These are phyloP conservation scores for Xerocomus spinulosus DNA, from an alignment of 768 basidiomycete species.

Conservation along the genomic window DNA sequence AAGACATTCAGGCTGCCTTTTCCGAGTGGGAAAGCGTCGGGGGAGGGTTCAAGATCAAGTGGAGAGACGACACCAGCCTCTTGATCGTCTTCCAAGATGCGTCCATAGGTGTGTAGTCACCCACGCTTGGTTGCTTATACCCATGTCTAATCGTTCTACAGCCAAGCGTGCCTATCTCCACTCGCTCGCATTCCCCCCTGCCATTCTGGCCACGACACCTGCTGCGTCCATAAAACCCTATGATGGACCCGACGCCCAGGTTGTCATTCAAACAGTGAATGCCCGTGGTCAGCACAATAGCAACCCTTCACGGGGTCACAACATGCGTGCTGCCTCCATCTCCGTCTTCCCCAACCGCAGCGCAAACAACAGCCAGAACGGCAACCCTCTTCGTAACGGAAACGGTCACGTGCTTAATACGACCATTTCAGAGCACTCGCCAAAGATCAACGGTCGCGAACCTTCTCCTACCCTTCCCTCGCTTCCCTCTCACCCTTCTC, in stretches of 20 bases:
- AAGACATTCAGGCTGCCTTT: conserved; percentile 91
- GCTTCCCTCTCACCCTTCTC: conserved; percentile 76
- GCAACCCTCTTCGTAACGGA: conserved; percentile 25
- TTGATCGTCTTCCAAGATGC: conserved; percentile 94
- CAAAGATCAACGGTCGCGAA: conserved; percentile 50
- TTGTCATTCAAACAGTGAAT: conserved; percentile 79
- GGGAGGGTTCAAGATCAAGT: conserved; percentile 98
- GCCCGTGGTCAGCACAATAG: conserved; percentile 58
- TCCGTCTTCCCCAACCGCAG: conserved; percentile 58
- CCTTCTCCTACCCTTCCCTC: conserved; percentile 80
- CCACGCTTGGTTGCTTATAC: too few relatives aligned
- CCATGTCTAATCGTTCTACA: too few relatives aligned
- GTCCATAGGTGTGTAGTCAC: conserved; percentile 64
- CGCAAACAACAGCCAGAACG: conserved; percentile 35
- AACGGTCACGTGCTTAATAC: conserved; percentile 36
- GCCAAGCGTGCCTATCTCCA: conserved; percentile 61
- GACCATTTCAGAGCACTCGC: conserved; percentile 50
- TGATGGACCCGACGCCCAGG: conserved; percentile 89
- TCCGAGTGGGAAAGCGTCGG: conserved; percentile 78
- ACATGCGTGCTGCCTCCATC: conserved; percentile 62
- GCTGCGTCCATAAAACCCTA: conserved; percentile 79
- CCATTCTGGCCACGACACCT: conserved; percentile 53
- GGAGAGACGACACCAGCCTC: conserved; percentile 95
- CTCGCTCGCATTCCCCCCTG: conserved; percentile 77
- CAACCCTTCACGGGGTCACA: conserved; percentile 67